Evolutionary conservation across 345 rosid genomes (phyloP).

Genomic region (Melaleuca quinquenervia): DNA sequence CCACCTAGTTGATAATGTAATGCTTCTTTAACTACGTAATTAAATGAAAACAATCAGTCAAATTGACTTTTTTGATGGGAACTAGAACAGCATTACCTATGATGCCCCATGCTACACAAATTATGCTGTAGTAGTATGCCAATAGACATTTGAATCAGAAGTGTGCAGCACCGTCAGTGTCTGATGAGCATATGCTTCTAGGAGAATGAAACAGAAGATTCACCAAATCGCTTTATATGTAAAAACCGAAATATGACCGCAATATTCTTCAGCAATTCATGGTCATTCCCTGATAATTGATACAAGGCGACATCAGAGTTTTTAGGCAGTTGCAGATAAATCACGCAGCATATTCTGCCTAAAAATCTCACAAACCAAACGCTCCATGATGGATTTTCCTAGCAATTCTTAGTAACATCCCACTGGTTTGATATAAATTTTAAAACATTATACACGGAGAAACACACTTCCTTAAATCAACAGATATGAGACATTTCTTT

Average conservation of each 20-base stretch:
- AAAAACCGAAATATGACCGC: neutral
- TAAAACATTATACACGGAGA: neutral
- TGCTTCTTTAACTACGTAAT: neutral
- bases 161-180: neutral
- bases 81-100: neutral
- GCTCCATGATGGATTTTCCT: neutral
- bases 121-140: neutral
- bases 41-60: neutral
- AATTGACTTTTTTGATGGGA: neutral
- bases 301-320: neutral
- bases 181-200: neutral
- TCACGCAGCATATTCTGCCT: neutral
- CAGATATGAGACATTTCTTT: neutral
- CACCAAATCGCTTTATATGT: neutral
- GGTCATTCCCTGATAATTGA: neutral
- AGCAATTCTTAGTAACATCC: neutral
- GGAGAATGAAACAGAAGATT: neutral
- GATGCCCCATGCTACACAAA: neutral
- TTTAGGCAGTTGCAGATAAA: neutral
- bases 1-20: neutral
- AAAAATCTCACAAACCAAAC: neutral
- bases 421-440: neutral
- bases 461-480: neutral
- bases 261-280: neutral
- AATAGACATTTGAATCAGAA: neutral